Percentiles rank a stretch among this genome's conserved stretches.
These are phyloP conservation scores for Spergularia marina DNA, from an alignment of 148 eudicot species.

Conservation along the genomic window DNA sequence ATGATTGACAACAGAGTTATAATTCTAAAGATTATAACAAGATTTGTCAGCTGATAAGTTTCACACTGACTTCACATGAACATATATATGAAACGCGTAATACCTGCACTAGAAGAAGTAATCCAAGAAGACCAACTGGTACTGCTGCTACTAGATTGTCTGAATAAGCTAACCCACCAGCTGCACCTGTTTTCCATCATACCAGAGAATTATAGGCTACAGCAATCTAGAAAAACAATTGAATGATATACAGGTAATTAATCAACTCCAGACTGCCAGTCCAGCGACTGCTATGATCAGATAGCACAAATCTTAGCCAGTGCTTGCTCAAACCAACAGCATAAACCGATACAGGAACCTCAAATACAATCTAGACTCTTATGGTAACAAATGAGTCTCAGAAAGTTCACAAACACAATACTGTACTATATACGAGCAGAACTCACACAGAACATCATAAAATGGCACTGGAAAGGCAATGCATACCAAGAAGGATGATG, in stretches of 20 bases:
- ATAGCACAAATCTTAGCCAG: neutral
- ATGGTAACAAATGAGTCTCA: neutral
- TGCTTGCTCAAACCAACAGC: neutral
- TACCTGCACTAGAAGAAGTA: conserved; percentile 89
- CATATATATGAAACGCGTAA: neutral
- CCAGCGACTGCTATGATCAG: neutral
- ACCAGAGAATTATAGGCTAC: conserved; percentile 9
- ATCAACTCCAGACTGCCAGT: neutral
- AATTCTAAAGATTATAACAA: neutral
- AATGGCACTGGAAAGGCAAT: neutral
- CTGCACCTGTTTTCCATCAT: conserved; percentile 47
- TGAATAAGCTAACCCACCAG: conserved; percentile 70
- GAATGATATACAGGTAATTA: neutral
- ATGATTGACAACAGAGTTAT: neutral
- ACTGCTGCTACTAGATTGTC: conserved; percentile 75
- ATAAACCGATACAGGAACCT: neutral
- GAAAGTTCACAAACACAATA: neutral
- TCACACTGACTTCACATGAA: neutral
- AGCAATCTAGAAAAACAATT: neutral
- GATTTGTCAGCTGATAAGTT: neutral
- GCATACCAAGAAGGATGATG: conserved; percentile 68
- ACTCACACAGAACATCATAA: neutral
- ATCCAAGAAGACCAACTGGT: conserved; percentile 89
- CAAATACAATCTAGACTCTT: neutral
- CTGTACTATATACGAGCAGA: neutral